Evolutionary conservation across 257 asterid genomes (phyloP).

Genomic region (Solanum chilense): DNA sequence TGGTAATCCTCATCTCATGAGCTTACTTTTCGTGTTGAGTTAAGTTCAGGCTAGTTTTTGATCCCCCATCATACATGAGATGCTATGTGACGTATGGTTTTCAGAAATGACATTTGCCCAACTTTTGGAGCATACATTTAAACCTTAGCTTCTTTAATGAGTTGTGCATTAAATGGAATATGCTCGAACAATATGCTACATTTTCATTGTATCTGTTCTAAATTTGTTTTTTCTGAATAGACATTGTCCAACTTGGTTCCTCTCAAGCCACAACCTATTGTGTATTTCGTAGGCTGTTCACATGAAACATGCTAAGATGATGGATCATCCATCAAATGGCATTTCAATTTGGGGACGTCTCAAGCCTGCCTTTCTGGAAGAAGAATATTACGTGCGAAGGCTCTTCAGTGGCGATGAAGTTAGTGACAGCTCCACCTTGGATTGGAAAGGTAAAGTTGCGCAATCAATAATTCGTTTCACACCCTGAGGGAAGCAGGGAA

Average conservation of each 20-base stretch:
- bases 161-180: neutral
- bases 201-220: neutral
- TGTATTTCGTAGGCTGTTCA: constrained; percentile 37
- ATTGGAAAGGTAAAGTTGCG: constrained; percentile 26
- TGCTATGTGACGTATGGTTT: neutral
- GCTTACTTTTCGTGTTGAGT: neutral
- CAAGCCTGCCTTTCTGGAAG: constrained; percentile 52
- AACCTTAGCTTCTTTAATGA: neutral
- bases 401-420: constrained; percentile 39
- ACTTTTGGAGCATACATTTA: neutral
- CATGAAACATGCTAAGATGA: constrained; percentile 38
- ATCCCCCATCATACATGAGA: neutral
- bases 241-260: neutral
- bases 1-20: neutral
- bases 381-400: constrained; percentile 48
- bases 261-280: neutral
- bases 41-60: neutral
- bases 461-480: neutral
- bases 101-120: neutral
- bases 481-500: neutral
- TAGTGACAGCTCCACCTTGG: constrained; percentile 30
- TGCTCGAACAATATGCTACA: neutral
- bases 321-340: constrained; percentile 64
- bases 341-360: constrained; percentile 64
- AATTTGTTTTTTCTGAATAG: neutral